phyloP scores from a whole-genome alignment of 2,329 filamentous ascomycete species.

The Exophiala spinifera region DNA sequence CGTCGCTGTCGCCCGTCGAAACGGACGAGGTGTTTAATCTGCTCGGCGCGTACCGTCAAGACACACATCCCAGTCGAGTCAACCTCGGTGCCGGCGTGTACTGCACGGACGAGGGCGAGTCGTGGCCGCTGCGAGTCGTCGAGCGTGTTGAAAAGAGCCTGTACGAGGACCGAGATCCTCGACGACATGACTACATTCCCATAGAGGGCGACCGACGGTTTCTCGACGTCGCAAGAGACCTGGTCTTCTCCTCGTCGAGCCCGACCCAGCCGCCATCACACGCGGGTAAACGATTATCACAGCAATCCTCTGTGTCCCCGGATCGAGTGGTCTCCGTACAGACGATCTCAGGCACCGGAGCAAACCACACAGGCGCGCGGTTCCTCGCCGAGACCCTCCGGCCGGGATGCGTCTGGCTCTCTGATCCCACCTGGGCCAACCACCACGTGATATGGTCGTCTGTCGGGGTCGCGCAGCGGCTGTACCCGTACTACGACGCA shows the following conservation, averaged over 20 bases:
- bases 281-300: constrained; percentile 55
- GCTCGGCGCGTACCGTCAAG: constrained; percentile 22
- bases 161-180: constrained; percentile 77
- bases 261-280: constrained; percentile 67
- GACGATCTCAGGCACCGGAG: constrained; percentile 94
- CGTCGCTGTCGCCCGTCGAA: constrained; percentile 71
- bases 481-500: constrained; percentile 68
- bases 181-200: constrained; percentile 96
- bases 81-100: constrained; percentile 41
- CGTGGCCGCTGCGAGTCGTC: constrained; percentile 40
- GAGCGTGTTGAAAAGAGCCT: constrained; percentile 70
- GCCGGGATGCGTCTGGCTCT: constrained; percentile 74
- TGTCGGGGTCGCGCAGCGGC: constrained; percentile 68
- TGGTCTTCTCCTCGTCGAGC: constrained; percentile 59
- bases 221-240: constrained; percentile 80
- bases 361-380: constrained; percentile 84
- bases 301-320: no score
- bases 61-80: constrained; percentile 36
- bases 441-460: constrained; percentile 96
- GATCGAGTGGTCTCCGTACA: constrained; percentile 66
- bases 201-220: constrained; percentile 83
- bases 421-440: constrained; percentile 94
- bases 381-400: constrained; percentile 88
- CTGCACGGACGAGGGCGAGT: constrained; percentile 36
- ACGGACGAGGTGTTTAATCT: constrained; percentile 7